phyloP scores from a whole-genome alignment of 2,329 filamentous ascomycete species.

The Hyphodiscus sp. region DNA sequence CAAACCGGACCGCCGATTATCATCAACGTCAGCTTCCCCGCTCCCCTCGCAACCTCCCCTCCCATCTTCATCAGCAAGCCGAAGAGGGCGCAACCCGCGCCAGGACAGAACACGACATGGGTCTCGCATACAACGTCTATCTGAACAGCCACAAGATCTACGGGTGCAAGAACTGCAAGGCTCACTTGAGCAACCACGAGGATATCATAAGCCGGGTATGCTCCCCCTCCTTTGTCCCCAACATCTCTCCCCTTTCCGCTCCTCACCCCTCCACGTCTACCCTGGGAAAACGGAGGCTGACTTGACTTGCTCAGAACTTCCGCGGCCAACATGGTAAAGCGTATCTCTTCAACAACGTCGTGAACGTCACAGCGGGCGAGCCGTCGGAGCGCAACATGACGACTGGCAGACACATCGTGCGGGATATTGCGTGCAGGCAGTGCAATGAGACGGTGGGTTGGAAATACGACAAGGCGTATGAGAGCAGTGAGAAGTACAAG shows the following conservation, averaged over 20 bases:
- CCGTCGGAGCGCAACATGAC: slow-evolving; percentile 97
- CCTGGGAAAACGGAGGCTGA: too few relatives aligned
- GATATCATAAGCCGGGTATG: slow-evolving; percentile 90
- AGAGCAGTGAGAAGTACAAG: slow-evolving; percentile 92
- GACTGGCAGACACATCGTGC: slow-evolving; percentile 87
- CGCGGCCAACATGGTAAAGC: slow-evolving; percentile 97
- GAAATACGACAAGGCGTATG: slow-evolving; percentile 98
- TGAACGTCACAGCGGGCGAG: slow-evolving; percentile 80
- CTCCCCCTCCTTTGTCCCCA: background rate
- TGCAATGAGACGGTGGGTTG: slow-evolving; percentile 92
- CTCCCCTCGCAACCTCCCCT: background rate
- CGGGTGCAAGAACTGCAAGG: slow-evolving; percentile 91
- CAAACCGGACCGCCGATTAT: background rate
- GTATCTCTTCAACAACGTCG: slow-evolving; percentile 89
- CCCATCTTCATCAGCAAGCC: background rate
- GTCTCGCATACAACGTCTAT: slow-evolving; percentile 86
- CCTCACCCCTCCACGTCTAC: too few relatives aligned
- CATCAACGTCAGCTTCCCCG: background rate
- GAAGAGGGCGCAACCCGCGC: too few relatives aligned
- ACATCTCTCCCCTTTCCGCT: slow-evolving; percentile 1
- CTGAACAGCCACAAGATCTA: slow-evolving; percentile 82
- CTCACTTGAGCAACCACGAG: slow-evolving; percentile 89
- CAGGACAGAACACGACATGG: slow-evolving; percentile 49
- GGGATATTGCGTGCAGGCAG: slow-evolving; percentile 85
- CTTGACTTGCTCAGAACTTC: slow-evolving; percentile 82